A percentile compares a stretch with the other conserved stretches of the same genome.
Conservation (phyloP, 768 basidiomycete species). For the Collybiopsis confluens region DNA sequence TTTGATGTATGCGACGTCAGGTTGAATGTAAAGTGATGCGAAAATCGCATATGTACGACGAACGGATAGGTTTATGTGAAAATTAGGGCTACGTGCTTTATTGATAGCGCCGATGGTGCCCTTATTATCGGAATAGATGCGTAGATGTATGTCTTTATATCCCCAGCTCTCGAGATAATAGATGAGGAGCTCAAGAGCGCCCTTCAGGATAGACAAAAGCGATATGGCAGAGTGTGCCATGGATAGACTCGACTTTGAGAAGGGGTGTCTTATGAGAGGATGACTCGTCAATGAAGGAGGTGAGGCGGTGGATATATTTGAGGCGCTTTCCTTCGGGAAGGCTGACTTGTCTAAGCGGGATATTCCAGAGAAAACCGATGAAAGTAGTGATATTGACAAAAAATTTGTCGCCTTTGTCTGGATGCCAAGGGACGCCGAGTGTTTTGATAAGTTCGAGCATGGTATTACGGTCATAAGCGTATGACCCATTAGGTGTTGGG, state of each 20-base stretch:
- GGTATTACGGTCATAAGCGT: constrained; percentile 16
- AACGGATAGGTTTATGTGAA: too few species aligned
- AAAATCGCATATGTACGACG: too few species aligned
- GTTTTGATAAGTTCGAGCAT: constrained; percentile 11
- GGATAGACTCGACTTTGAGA: constrained; percentile 16
- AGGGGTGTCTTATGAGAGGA: background rate
- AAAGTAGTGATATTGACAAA: constrained; percentile 21
- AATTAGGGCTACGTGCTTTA: constrained; percentile 15
- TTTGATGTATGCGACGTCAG: constrained; percentile 12
- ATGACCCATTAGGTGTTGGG: constrained; percentile 13
- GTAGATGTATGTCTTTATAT: constrained; percentile 17
- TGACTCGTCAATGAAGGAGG: constrained; percentile 9
- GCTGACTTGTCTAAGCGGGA: constrained; percentile 18
- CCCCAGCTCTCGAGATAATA: constrained; percentile 4
- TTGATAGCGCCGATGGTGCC: constrained; percentile 26
- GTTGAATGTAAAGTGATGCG: too few species aligned
- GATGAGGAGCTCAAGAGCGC: constrained; percentile 12
- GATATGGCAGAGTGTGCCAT: constrained; percentile 28
- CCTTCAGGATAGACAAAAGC: constrained; percentile 26
- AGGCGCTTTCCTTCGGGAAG: constrained; percentile 25
- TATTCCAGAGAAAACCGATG: constrained; percentile 31
- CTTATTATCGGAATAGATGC: constrained; percentile 29
- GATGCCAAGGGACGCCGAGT: constrained; percentile 25
- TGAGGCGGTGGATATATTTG: constrained; percentile 20
- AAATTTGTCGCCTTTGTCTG: constrained; percentile 18